Percentiles rank a stretch among this genome's conserved stretches.
Evolutionary conservation across 495 filamentous ascomycete species (phyloP).

Genomic region (Neurospora sp.): DNA sequence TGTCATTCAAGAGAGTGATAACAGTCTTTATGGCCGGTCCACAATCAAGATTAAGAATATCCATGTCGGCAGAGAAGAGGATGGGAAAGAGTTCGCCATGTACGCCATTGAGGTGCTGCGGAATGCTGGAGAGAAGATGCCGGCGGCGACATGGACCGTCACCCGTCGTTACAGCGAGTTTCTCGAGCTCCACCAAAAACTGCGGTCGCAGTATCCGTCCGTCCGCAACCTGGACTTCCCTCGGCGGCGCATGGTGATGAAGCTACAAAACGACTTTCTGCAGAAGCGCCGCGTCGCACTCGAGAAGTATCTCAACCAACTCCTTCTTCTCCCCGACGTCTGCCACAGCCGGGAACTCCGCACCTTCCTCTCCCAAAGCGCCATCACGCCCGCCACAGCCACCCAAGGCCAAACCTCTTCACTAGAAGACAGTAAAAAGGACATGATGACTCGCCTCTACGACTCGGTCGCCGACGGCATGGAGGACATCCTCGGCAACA

Average conservation of each 20-base stretch:
- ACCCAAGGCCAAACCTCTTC: slow-evolving; percentile 30
- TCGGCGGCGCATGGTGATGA: slow-evolving; percentile 83
- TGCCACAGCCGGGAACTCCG: slow-evolving; percentile 88
- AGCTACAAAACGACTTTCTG: slow-evolving; percentile 88
- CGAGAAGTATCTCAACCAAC: slow-evolving; percentile 74
- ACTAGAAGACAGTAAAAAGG: slow-evolving; percentile 56
- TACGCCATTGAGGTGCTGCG: slow-evolving; percentile 89
- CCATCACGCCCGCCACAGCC: slow-evolving; percentile 42
- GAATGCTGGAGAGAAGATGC: slow-evolving; percentile 82
- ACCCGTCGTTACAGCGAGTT: slow-evolving; percentile 90
- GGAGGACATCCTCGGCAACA: slow-evolving; percentile 93
- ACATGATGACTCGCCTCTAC: slow-evolving; percentile 90
- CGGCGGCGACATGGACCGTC: slow-evolving; percentile 71
- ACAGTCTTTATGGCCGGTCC: slow-evolving; percentile 88
- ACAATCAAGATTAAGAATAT: slow-evolving; percentile 82
- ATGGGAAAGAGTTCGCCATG: slow-evolving; percentile 86
- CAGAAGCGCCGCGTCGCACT: slow-evolving; percentile 75
- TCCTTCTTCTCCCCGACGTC: slow-evolving; percentile 81
- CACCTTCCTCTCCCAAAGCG: slow-evolving; percentile 85
- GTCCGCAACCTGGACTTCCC: slow-evolving; percentile 90
- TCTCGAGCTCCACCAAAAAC: slow-evolving; percentile 83
- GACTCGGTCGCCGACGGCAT: slow-evolving; percentile 94
- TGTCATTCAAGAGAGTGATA: slow-evolving; percentile 94
- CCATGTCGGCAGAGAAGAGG: slow-evolving; percentile 82
- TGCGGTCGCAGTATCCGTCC: slow-evolving; percentile 72